phyloP scores from a whole-genome alignment of 2,329 filamentous ascomycete species.

The Colletotrichum melonis region DNA sequence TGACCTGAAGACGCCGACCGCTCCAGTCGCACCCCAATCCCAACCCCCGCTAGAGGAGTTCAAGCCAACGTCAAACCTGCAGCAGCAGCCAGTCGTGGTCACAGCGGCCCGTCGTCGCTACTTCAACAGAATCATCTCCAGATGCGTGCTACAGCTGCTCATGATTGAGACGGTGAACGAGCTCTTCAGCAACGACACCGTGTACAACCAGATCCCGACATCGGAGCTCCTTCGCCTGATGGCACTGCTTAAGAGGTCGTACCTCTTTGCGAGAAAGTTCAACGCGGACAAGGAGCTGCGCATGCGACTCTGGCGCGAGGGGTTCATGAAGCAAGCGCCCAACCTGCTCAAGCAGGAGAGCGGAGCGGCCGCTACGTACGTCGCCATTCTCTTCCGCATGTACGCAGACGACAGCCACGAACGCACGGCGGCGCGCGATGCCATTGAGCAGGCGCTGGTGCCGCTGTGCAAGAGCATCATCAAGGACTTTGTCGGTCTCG shows the following conservation, averaged over 20 bases:
- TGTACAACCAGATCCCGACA: conserved; percentile 94
- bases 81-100: conserved; percentile 91
- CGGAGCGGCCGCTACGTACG: conserved; percentile 92
- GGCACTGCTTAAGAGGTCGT: conserved; percentile 93
- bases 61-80: conserved; percentile 78
- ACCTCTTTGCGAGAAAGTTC: conserved; percentile 96
- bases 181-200: conserved; percentile 95
- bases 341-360: conserved; percentile 98
- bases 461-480: conserved; percentile 97
- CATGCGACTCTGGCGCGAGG: conserved; percentile 94
- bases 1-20: conserved; percentile 45
- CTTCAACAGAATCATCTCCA: conserved; percentile 99
- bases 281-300: conserved; percentile 97
- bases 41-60: conserved; percentile 82
- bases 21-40: conserved; percentile 24
- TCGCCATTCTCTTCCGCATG: conserved; percentile 96
- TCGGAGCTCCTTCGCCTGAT: conserved; percentile 90
- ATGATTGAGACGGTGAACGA: conserved; percentile 99
- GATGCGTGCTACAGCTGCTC: conserved; percentile 94
- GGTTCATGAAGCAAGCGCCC: conserved; percentile 99
- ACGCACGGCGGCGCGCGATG: conserved; percentile 79
- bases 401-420: conserved; percentile 91
- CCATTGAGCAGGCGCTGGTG: conserved; percentile 92
- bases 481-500: conserved; percentile 82
- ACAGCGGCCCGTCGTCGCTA: conserved; percentile 93